Conservation (phyloP, 2,329 filamentous ascomycete genomes). For the Sporothrix pallida region DNA sequence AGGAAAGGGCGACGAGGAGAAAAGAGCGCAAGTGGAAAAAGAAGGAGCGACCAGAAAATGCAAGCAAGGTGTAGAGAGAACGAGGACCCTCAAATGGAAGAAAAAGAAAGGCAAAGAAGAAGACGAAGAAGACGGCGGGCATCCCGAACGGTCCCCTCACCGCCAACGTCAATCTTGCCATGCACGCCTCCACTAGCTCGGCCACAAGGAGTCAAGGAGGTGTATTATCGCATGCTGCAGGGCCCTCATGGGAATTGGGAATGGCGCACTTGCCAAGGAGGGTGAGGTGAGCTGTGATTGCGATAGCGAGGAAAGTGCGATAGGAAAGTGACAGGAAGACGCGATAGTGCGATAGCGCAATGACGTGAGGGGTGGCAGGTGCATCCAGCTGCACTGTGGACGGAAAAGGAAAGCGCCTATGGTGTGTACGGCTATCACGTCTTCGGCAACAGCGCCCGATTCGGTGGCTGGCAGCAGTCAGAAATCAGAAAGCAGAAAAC, state of each 20-base stretch:
- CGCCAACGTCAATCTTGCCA: background rate
- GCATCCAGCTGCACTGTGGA: background rate
- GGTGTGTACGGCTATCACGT: background rate
- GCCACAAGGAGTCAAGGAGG: background rate
- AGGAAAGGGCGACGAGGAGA: background rate
- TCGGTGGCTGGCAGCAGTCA: slow-evolving; percentile 6
- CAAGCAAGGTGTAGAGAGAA: background rate
- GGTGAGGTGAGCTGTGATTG: background rate
- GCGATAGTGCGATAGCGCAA: background rate
- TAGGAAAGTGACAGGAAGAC: too few species aligned
- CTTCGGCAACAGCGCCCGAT: background rate
- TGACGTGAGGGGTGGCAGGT: slow-evolving; percentile 8
- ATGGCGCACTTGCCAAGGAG: background rate
- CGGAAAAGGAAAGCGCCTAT: background rate
- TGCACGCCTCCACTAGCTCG: background rate
- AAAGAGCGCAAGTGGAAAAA: background rate
- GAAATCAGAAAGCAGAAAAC: background rate
- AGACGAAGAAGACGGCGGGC: too few species aligned
- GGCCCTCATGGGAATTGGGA: background rate
- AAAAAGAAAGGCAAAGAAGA: background rate
- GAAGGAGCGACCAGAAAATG: background rate
- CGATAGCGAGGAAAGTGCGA: background rate
- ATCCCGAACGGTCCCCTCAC: background rate
- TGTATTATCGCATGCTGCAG: slow-evolving; percentile 14
- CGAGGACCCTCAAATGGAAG: too few species aligned